phyloP scores from a whole-genome alignment of 2,329 filamentous ascomycete genomes.

The Neonectria sp. region DNA sequence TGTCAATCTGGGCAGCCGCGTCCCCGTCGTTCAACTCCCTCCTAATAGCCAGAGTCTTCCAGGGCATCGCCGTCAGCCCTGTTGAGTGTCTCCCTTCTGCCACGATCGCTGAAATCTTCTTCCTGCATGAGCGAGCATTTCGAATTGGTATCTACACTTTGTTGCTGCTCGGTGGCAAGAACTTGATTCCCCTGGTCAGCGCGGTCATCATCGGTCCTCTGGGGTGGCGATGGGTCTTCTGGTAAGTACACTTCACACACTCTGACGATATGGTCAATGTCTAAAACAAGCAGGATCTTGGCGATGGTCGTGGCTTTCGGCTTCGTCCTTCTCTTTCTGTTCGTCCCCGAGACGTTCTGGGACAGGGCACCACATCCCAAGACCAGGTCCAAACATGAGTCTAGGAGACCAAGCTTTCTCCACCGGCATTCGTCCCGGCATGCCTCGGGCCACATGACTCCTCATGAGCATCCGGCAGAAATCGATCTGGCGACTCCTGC shows the following conservation, averaged over 20 bases:
- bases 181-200: constrained; percentile 88
- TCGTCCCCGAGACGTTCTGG: constrained; percentile 97
- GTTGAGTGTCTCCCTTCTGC: constrained; percentile 95
- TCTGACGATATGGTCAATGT: too few relatives aligned
- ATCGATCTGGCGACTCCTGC: constrained; percentile 22
- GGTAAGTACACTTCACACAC: constrained; percentile 63
- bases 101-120: constrained; percentile 96
- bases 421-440: constrained; percentile 63
- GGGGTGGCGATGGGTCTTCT: constrained; percentile 93
- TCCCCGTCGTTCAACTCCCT: constrained; percentile 87
- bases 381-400: constrained; percentile 39
- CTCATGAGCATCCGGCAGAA: constrained; percentile 17
- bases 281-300: constrained; percentile 74
- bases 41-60: constrained; percentile 85
- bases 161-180: constrained; percentile 91
- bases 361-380: constrained; percentile 78
- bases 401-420: constrained; percentile 62
- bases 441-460: constrained; percentile 32
- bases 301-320: constrained; percentile 84
- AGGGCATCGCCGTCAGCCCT: constrained; percentile 89
- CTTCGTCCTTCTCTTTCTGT: constrained; percentile 83
- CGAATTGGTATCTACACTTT: constrained; percentile 94
- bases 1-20: constrained; percentile 87
- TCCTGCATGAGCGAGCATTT: constrained; percentile 93
- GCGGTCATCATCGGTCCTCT: constrained; percentile 85